Base-by-base conservation (phyloP, 2,329 filamentous ascomycete genomes). In the Curvularia sp. region DNA sequence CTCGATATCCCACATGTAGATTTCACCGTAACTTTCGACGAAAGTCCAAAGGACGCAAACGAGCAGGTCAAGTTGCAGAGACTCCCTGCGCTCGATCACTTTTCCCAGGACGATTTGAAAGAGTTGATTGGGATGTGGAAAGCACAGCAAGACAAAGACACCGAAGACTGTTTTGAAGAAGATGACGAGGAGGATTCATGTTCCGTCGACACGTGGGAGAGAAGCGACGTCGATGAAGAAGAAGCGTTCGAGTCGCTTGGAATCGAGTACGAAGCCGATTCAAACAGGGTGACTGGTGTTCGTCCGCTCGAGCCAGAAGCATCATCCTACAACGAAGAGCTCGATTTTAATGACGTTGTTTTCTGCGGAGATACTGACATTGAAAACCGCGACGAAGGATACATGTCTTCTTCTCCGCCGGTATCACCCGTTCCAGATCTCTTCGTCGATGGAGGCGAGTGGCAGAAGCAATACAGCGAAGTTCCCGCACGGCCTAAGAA, bases 371-470 rank as follows among this genome's bases (percentile, higher is more conserved):
- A 41, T 12, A n/a, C 49, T 28, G 22, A 38, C 2, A 10, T 12
- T n/a, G 35, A 35, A 18, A n/a, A 10, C 9, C 28, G n/a, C 15
- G 60, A 62, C n/a, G 60, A 62, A 35, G 60, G 60, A 15, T 62
- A 62, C 28, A n/a, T 38, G 7, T 62, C 60, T 8, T 44, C 60
- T 12, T 60, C 60, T 3, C 60, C 60, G 5, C 53, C 49, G 0
- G 18, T 41, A 5, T 57, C 57, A 35, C 53, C 49, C 10, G 24
- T 26, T 4, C 12, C 42, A 2, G 38, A 48, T 10, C n/a, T 0
- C 2, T 48, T 41, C 7, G 15, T 28, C 7, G 39, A 38, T 39
- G 46, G 41, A 8, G n/a, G 41, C 9, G 13, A 49, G 15, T 12
- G 30, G 44, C 33, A 38, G 12, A 39, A 9, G 5, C 6, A 38